These are phyloP conservation scores for Akebia trifoliata DNA, from an alignment of 164 flowering plant genomes.

Conservation along the genomic window DNA sequence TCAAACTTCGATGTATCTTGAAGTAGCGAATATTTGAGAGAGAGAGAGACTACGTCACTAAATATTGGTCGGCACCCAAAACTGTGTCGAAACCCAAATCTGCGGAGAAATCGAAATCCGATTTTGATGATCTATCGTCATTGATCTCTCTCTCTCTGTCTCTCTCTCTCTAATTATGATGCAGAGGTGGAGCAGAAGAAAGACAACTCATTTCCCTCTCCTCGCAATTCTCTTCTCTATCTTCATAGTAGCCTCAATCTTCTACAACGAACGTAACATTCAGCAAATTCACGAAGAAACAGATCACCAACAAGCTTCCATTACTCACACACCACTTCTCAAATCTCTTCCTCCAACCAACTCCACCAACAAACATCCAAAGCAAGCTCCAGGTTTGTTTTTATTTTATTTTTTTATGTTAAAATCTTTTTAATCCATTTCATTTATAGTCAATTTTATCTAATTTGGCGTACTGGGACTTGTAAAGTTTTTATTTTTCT, in stretches of 20 bases:
- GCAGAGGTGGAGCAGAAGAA: conserved; percentile 49
- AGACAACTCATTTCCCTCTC: conserved; percentile 33
- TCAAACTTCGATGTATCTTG: no score
- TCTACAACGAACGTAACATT: conserved; percentile 47
- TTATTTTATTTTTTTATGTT: not conserved
- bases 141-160: not conserved
- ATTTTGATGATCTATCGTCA: conserved; percentile 1
- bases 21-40: no score
- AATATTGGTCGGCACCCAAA: not conserved
- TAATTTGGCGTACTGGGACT: not conserved
- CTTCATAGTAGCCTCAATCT: conserved; percentile 35
- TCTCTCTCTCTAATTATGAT: conserved; percentile 14
- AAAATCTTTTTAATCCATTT: not conserved
- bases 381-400: conserved; percentile 2
- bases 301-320: conserved; percentile 14
- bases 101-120: not conserved
- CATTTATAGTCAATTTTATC: not conserved
- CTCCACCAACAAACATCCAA: conserved; percentile 4
- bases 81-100: not conserved
- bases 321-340: conserved; percentile 16
- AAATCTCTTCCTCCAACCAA: conserved; percentile 14
- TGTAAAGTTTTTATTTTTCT: not conserved
- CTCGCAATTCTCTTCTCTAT: conserved; percentile 32
- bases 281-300: conserved; percentile 33
- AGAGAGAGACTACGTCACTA: not conserved